These are phyloP conservation scores for Silene coronaria DNA, from an alignment of 179 eudicot genomes.

Conservation along the genomic window DNA sequence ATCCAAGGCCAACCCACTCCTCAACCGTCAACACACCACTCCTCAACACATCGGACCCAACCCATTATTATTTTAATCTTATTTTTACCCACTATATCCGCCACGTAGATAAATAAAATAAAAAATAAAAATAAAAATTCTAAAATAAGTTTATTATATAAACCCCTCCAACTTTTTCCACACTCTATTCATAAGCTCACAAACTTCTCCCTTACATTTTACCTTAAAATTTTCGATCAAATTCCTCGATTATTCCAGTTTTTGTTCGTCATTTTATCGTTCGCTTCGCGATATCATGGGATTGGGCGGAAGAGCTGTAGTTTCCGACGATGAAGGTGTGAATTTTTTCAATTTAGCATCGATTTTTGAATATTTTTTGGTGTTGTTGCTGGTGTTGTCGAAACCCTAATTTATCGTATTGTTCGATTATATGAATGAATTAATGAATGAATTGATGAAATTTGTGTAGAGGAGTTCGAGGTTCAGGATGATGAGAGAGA, in stretches of 20 bases:
- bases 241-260: neutral
- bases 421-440: neutral
- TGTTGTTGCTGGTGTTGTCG: neutral
- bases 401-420: slow-evolving; percentile 28
- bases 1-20: no score
- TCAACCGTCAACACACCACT: no score
- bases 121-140: neutral
- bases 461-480: slow-evolving; percentile 52
- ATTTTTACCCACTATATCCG: neutral
- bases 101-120: neutral
- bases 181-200: slow-evolving; percentile 9
- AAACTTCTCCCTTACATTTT: neutral
- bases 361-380: neutral
- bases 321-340: slow-evolving; percentile 75
- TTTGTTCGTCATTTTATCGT: slow-evolving; percentile 19
- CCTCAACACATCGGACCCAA: no score
- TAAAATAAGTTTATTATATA: neutral
- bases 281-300: slow-evolving; percentile 27
- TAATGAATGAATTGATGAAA: neutral
- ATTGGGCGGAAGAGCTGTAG: slow-evolving; percentile 43
- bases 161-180: neutral
- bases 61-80: neutral
- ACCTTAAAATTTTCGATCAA: slow-evolving; percentile 4
- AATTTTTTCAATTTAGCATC: neutral
- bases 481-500: slow-evolving; percentile 54